Evolutionary conservation across 148 eudicot species (phyloP).

Genomic region (Drosera capensis): DNA sequence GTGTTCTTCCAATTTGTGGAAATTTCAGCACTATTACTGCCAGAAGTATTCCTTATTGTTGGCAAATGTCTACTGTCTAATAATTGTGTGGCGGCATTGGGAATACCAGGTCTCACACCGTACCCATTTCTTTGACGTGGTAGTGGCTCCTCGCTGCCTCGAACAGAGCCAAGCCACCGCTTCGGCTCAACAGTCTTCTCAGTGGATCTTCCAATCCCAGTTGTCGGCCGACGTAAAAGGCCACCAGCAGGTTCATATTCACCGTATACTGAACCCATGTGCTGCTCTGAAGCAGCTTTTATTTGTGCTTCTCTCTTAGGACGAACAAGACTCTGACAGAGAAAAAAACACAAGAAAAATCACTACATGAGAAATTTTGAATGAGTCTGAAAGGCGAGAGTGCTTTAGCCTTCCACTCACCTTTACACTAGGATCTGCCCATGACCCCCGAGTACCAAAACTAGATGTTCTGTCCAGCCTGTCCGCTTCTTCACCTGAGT

Average conservation of each 20-base stretch:
- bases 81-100: slow-evolving; percentile 18
- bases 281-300: slow-evolving; percentile 30
- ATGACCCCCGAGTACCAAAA: slow-evolving; percentile 26
- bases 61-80: slow-evolving; percentile 16
- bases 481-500: slow-evolving; percentile 27
- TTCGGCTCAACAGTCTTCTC: slow-evolving; percentile 29
- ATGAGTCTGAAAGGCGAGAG: neutral
- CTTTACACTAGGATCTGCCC: slow-evolving; percentile 35
- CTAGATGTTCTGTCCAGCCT: slow-evolving; percentile 23
- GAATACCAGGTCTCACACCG: slow-evolving; percentile 34
- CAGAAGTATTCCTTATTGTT: slow-evolving; percentile 17
- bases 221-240: slow-evolving; percentile 28
- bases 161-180: slow-evolving; percentile 42
- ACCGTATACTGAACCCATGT: slow-evolving; percentile 27
- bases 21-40: slow-evolving; percentile 33
- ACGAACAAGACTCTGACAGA: slow-evolving; percentile 31
- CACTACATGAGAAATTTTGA: too few relatives aligned
- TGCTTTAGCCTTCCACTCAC: slow-evolving; percentile 18
- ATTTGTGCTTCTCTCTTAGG: slow-evolving; percentile 26
- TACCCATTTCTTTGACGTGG: slow-evolving; percentile 45
- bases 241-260: slow-evolving; percentile 37
- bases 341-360: neutral
- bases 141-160: slow-evolving; percentile 29
- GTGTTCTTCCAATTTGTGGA: slow-evolving; percentile 80
- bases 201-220: slow-evolving; percentile 27